A percentile compares a stretch with the other conserved stretches of the same genome.
Evolutionary conservation across 257 asterid genomes (phyloP).

Genomic region (Coffea canephora): DNA sequence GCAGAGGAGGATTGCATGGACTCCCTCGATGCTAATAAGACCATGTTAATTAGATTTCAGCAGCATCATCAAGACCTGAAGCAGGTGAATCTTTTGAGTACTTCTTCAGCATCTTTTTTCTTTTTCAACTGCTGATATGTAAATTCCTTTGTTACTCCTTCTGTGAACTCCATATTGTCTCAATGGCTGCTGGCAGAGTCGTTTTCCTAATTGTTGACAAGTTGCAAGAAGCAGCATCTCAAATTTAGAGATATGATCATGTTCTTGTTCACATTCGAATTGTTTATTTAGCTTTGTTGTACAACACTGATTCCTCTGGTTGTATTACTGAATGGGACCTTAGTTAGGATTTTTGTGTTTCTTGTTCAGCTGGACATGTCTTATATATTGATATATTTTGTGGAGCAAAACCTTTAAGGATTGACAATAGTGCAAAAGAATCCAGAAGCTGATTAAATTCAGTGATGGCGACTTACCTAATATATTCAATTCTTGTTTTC

Average conservation of each 20-base stretch:
- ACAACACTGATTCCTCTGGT: not conserved
- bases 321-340: not conserved
- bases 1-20: constrained; percentile 54
- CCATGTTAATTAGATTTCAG: not conserved
- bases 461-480: not conserved
- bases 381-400: not conserved
- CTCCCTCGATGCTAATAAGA: constrained; percentile 40
- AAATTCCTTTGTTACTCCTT: constrained; percentile 12
- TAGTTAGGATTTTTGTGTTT: not conserved
- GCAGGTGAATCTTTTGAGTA: not conserved
- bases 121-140: constrained; percentile 10
- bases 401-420: not conserved
- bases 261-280: not conserved
- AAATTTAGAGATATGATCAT: not conserved
- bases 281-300: not conserved
- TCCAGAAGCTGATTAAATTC: no score
- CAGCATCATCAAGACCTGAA: not conserved
- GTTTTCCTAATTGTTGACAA: not conserved
- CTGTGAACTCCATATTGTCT: not conserved
- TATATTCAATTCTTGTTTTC: not conserved
- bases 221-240: constrained; percentile 4
- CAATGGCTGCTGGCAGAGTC: not conserved
- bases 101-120: constrained; percentile 4
- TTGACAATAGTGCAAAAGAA: not conserved
- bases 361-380: not conserved